Conservation (phyloP, 1,284 basidiomycete species). For the Cryptococcus jaspeensis region DNA sequence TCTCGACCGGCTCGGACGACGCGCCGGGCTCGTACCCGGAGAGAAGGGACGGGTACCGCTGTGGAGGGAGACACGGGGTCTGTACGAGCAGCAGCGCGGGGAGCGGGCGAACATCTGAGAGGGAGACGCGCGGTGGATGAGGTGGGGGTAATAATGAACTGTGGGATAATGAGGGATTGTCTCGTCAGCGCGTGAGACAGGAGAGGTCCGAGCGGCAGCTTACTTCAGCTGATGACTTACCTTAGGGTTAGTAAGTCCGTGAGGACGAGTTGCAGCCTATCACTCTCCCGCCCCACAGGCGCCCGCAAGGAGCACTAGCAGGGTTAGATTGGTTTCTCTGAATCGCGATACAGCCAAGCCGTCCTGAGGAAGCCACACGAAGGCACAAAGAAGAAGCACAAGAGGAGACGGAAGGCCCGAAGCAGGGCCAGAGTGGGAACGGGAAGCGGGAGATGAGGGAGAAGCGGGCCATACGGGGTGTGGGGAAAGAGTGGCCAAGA, state of each 20-base stretch:
- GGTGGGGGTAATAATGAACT: not conserved
- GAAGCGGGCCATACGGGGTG: constrained; percentile 26
- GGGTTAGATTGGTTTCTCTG: not conserved
- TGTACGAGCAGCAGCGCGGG: not conserved
- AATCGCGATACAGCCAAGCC: not conserved
- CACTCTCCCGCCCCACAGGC: not conserved
- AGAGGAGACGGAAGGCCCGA: not conserved
- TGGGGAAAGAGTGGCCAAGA: not conserved
- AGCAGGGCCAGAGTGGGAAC: constrained; percentile 1
- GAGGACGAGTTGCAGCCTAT: not conserved
- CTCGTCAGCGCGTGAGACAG: too few species aligned
- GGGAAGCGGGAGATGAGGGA: constrained; percentile 8
- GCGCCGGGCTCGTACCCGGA: not conserved
- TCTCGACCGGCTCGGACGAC: not conserved
- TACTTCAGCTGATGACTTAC: not conserved
- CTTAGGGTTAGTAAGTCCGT: constrained; percentile 6
- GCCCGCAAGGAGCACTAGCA: not conserved
- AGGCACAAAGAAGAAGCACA: not conserved
- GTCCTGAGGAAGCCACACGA: not conserved
- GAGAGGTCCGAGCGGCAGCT: too few species aligned
- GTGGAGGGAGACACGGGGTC: not conserved
- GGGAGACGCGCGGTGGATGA: not conserved
- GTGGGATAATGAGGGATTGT: not conserved
- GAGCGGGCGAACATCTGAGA: not conserved
- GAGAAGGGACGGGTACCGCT: constrained; percentile 1